Percentiles rank a stretch among this genome's conserved stretches.
phyloP scores from a whole-genome alignment of 441 rosid genomes.

The Adansonia grandidieri region DNA sequence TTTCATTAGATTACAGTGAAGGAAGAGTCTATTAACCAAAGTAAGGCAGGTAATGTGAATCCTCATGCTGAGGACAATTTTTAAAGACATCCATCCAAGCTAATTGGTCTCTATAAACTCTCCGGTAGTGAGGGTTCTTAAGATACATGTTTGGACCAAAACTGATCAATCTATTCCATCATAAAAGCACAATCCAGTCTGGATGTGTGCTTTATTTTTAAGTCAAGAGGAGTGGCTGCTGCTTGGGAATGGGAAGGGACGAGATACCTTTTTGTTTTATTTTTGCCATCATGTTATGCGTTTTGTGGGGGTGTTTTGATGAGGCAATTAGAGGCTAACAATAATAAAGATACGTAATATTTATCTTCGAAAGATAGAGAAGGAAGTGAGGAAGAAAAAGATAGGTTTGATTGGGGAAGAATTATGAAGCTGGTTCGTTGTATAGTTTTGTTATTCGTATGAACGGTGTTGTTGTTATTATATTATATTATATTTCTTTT shows the following conservation, averaged over 20 bases:
- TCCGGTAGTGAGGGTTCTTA: conserved; percentile 26
- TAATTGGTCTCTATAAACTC: neutral
- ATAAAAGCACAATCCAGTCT: conserved; percentile 2
- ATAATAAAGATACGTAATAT: conserved; percentile 35
- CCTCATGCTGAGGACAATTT: conserved; percentile 23
- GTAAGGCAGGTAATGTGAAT: conserved; percentile 11
- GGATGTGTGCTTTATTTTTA: conserved; percentile 22
- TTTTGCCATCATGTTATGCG: conserved; percentile 19
- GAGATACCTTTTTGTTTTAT: conserved; percentile 21
- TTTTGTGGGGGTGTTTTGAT: conserved; percentile 37
- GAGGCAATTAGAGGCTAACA: conserved; percentile 33
- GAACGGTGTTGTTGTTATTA: conserved; percentile 19
- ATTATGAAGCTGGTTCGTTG: conserved; percentile 28
- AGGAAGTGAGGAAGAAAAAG: neutral
- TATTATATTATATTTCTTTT: neutral
- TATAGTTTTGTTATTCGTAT: conserved; percentile 33
- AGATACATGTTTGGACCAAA: conserved; percentile 25
- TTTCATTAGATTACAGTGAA: conserved; percentile 42
- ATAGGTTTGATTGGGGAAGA: conserved; percentile 18
- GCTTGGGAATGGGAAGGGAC: conserved; percentile 33
- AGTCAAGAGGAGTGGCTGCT: conserved; percentile 4
- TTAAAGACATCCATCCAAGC: conserved; percentile 20
- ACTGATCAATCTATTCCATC: conserved; percentile 13
- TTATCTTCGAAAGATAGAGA: conserved; percentile 20
- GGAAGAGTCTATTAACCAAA: conserved; percentile 32